A percentile compares a stretch with the other conserved stretches of the same genome.
phyloP scores from a whole-genome alignment of 345 rosid species.

The Camelina neglecta region DNA sequence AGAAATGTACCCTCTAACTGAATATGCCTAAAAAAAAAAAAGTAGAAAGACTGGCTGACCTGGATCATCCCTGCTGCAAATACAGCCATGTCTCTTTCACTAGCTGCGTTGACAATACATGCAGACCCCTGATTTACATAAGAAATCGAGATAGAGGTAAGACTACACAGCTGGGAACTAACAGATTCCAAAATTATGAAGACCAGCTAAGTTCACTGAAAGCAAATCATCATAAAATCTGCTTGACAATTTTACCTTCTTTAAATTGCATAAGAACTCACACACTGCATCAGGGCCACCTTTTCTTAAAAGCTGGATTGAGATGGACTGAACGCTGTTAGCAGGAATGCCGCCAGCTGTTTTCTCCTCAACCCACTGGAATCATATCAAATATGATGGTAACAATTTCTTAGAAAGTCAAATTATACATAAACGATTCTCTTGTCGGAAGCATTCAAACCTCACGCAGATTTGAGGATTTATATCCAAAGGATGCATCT shows the following conservation, averaged over 20 bases:
- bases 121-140: constrained; percentile 67
- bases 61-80: constrained; percentile 94
- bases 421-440: constrained; percentile 15
- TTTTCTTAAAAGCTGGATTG: constrained; percentile 77
- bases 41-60: constrained; percentile 50
- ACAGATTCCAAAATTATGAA: constrained; percentile 1
- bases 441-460: constrained; percentile 46
- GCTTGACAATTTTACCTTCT: constrained; percentile 57
- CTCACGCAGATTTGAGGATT: constrained; percentile 88
- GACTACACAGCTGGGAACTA: not conserved
- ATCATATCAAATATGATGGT: constrained; percentile 16
- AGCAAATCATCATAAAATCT: constrained; percentile 6
- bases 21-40: not conserved
- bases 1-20: constrained; percentile 2
- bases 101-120: constrained; percentile 93
- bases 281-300: constrained; percentile 96
- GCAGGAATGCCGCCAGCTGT: constrained; percentile 73
- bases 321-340: constrained; percentile 69
- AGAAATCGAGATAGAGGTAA: constrained; percentile 37
- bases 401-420: not conserved
- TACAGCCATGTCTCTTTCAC: constrained; percentile 94
- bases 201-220: constrained; percentile 7
- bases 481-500: constrained; percentile 91
- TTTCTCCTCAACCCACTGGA: constrained; percentile 97
- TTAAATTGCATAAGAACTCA: constrained; percentile 69